Base-by-base conservation (phyloP, 108 stramenopile species). In the Cyclotella sp. region DNA sequence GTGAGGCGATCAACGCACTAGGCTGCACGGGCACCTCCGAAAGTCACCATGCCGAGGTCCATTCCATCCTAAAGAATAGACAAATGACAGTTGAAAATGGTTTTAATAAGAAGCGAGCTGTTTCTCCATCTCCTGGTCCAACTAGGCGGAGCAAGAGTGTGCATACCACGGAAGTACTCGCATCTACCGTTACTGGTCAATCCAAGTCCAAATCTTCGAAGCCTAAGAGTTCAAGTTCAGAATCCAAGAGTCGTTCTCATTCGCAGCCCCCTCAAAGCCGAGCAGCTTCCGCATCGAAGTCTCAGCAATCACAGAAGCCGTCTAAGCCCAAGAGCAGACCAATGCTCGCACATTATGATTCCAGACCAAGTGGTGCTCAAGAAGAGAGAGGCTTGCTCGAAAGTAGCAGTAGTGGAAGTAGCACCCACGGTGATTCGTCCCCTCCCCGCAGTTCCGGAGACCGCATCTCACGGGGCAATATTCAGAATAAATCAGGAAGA, bases 11-110 rank as follows among this genome's bases (percentile, higher is more conserved):
- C 58, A 51, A 54, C 34, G 71, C 71, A 12, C 46, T 0, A 2
- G 34, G 34, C 30, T 39, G 30, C 15, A 28, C 9, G 15, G 24
- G 16, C 10, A 62, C n/a, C 47, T 47, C 19, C 16, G 45, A 28
- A 7, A 61, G 14, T 8, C 70, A 70, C 24, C 70, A 70, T 41
- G 55, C 70, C 43, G 70, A 55, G 44, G 57, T 70, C 28, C 70
- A 70, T 40, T 70, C 70, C 57, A 57, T 70, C 10, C 70, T 70
- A 0, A 55, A 70, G 14, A 61, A 61, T 14, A 61, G 60, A 34
- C 60, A 61, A 12, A 61, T 61, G 7, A 8, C 2, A 34, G 34
- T 6, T 2, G 34, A 34, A 6, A 2, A 34, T 5, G 34, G 34
- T 2, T 34, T 34, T 9, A 49, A 49, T 3, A 49, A 49, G 11